Conservation (phyloP, 495 filamentous ascomycete species). For the Annulohypoxylon moriforme region DNA sequence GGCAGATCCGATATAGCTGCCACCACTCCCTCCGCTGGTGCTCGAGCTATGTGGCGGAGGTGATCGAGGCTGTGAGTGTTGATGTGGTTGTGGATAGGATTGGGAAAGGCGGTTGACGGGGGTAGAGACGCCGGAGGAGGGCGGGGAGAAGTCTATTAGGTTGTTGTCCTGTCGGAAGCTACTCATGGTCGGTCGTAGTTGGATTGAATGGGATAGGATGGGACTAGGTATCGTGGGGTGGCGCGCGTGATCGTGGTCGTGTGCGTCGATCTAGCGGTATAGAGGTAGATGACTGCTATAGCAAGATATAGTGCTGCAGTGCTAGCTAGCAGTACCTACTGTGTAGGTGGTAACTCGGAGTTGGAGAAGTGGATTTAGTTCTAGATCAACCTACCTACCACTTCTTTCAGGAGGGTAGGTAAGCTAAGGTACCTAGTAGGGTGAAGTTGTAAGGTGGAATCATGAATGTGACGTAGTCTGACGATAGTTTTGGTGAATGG, state of each 20-base stretch:
- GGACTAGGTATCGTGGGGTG: slow-evolving; percentile 11
- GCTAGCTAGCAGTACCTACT: neutral
- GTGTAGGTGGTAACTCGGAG: neutral
- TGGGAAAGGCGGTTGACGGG: slow-evolving; percentile 15
- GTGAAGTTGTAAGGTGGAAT: slow-evolving; percentile 13
- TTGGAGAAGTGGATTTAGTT: slow-evolving; percentile 29
- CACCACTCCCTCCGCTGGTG: slow-evolving; percentile 33
- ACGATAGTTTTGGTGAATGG: slow-evolving; percentile 11
- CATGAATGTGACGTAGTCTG: slow-evolving; percentile 43
- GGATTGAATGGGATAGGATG: neutral
- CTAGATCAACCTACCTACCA: slow-evolving; percentile 17
- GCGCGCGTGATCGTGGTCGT: slow-evolving; percentile 24
- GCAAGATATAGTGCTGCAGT: neutral
- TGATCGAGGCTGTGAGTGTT: slow-evolving; percentile 29
- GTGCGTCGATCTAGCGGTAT: slow-evolving; percentile 23
- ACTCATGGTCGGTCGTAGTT: slow-evolving; percentile 17
- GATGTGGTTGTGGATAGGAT: slow-evolving; percentile 19
- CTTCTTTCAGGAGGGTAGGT: slow-evolving; percentile 9
- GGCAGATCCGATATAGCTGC: slow-evolving; percentile 44
- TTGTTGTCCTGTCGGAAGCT: slow-evolving; percentile 31
- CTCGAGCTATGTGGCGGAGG: slow-evolving; percentile 29
- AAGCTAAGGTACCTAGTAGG: slow-evolving; percentile 4
- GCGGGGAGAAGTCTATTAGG: slow-evolving; percentile 42
- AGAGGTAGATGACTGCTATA: neutral
- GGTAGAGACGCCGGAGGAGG: slow-evolving; percentile 35